These are phyloP conservation scores for Metschnikowia sp. DNA, from an alignment of 805 yeast species.

Conservation along the genomic window DNA sequence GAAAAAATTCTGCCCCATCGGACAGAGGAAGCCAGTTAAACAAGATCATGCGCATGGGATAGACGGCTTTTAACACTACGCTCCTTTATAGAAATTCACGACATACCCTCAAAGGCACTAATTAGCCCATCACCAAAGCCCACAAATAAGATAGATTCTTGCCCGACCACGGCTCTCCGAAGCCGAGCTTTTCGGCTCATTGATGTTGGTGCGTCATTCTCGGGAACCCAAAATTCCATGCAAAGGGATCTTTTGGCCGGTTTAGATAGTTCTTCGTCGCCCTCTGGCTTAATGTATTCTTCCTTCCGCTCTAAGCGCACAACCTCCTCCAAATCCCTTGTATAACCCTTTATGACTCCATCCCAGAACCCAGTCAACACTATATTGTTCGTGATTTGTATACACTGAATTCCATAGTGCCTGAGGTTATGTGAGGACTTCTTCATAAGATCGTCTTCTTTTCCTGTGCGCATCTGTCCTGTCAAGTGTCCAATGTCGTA, in stretches of 20 bases:
- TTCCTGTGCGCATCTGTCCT: too few relatives aligned
- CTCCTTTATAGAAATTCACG: constrained; percentile 1
- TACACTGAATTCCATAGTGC: constrained; percentile 21
- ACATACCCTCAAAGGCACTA: constrained; percentile 21
- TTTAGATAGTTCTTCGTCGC: constrained; percentile 1
- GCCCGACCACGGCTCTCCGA: constrained; percentile 11
- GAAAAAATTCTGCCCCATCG: not conserved
- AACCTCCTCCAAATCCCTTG: constrained; percentile 3
- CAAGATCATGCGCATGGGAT: not conserved
- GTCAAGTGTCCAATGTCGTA: constrained; percentile 18
- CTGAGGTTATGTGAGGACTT: constrained; percentile 7
- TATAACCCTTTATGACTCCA: constrained; percentile 35
- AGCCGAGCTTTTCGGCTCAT: constrained; percentile 5
- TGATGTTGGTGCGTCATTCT: not conserved
- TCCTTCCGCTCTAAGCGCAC: constrained; percentile 11
- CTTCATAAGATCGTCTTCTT: not conserved
- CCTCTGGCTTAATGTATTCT: constrained; percentile 12
- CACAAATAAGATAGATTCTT: constrained; percentile 35
- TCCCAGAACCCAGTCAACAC: constrained; percentile 49
- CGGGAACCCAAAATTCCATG: constrained; percentile 5
- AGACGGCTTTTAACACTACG: not conserved
- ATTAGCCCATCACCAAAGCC: constrained; percentile 59
- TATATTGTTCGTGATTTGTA: constrained; percentile 14
- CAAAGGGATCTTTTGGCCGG: constrained; percentile 16
- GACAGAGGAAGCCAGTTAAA: constrained; percentile 1